Base-by-base conservation (phyloP, 257 asterid species). In the Nicotiana knightiana region DNA sequence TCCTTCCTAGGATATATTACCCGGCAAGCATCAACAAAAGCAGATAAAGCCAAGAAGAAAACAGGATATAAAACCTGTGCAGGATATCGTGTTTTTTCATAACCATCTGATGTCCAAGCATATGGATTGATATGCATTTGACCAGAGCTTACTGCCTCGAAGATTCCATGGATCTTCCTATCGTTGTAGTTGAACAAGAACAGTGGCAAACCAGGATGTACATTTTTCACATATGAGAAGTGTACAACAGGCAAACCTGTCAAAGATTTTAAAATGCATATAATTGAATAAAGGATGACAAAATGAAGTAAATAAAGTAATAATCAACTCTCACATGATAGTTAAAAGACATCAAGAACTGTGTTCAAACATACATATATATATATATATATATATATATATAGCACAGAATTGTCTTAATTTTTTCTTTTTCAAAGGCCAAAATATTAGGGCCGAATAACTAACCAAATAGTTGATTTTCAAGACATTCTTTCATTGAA, bases 141-240 rank as follows among this genome's bases (percentile, higher is more conserved):
- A 21, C 98, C 99, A 54, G 88, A 54, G 88, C 98, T 86, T 80
- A 91, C 97, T 79, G 99, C 98, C 93, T 96, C 97, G 82, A 85
- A 95, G 79, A 92, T 90, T 33, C 99, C 99, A 76, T 90, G 82
- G 82, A 95, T 89, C 84, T 83, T 91, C 84, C 91, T 86, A 12
- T 89, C 93, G 35, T 75, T 87, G 87, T 91, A 93, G 86, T 93
- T 87, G 88, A 95, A 93, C 87, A 95, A 84, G 88, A 95, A 95
- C 80, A 93, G 84, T 4, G 99, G 99, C 86, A 93, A 85, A 65
- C 99, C 98, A 7, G 92, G 93, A 77, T 87, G 91, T 46, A 93
- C 89, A 88, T 95, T 92, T 90, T 86, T 87, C 70, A 93, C 96
- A 79, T 91, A 93, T 26, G 80, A 71, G 63, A 91, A 77, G 85